Evolutionary conservation across 768 basidiomycete genomes (phyloP), one percentile per base, ranked within the genome.

Genomic region (Tulasnella sp.): DNA sequence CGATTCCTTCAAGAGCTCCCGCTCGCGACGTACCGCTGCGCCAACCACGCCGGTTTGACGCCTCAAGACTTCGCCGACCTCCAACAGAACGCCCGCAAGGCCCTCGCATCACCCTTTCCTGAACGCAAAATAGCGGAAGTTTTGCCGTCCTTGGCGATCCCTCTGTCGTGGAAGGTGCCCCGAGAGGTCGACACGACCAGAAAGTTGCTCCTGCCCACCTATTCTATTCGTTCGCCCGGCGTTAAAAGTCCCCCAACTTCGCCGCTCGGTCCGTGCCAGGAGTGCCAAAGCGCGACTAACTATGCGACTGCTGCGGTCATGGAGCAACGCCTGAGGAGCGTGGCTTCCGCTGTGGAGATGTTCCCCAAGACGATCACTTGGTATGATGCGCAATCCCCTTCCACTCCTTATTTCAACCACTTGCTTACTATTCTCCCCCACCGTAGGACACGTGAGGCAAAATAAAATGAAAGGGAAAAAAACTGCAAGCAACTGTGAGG

Each of bases 41-140:
- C 27, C 36, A 40, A 42, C n/a, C 76, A 77, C 10, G 27, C 56
- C 5, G 34, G 48, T 27, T n/a, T 52, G 40, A 38, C 52, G 7
- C 6, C 36, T 24, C 36, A 46, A 12, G 52, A 76, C 9, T 12
- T 24, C 19, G 18, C 44, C 3, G 46, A 76, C 8, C 24, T 77
- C 7, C 76, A 56, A 16, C 31, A 31, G 19, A 68, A 56, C 27
- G 76, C 52, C 34, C 76, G 76, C 76, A 27, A 77, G 21, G 7
- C 76, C 12, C 58, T 77, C 7, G 36, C 34, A 2, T 3, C 46
- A 36, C 36, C 76, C 21, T 77, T 52, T 19, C 76, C 76, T 7
- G 76, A 39, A 24, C 56, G 76, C 48, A n/a, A 68, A n/a, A n/a
- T 68, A n/a, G 27, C 62, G n/a, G 62, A 68, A 18, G 62, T 68